phyloP scores from a whole-genome alignment of 2,329 filamentous ascomycete species.

The Ophiostoma quercus region DNA sequence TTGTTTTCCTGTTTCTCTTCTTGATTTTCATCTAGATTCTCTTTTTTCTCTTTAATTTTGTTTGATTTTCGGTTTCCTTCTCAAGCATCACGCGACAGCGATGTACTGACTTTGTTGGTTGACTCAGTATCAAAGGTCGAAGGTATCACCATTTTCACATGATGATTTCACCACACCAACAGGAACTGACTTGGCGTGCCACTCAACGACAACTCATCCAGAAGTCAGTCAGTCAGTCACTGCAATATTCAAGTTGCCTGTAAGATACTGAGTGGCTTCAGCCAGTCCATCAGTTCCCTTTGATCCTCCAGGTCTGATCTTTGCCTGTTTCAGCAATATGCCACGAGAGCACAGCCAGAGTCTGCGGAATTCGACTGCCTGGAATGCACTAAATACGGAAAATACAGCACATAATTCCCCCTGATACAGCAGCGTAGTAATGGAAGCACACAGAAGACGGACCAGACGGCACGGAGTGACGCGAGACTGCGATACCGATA shows the following conservation, averaged over 20 bases:
- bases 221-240: not conserved
- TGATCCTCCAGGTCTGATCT: not conserved
- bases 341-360: slow-evolving; percentile 22
- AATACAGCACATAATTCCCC: not conserved
- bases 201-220: not conserved
- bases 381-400: not conserved
- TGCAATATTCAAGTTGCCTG: too few relatives aligned
- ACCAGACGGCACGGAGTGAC: not conserved
- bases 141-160: not conserved
- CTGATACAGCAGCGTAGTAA: not conserved
- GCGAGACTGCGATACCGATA: not conserved
- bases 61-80: not conserved
- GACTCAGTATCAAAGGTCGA: not conserved
- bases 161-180: not conserved
- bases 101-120: too few relatives aligned
- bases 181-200: not conserved
- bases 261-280: not conserved
- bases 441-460: not conserved
- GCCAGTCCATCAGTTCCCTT: not conserved
- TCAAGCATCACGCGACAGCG: not conserved
- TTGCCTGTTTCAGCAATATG: slow-evolving; percentile 19
- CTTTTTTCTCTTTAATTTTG: not conserved
- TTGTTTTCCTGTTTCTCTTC: not conserved
- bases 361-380: not conserved
- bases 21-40: not conserved